Conservation (phyloP, 257 asterid species). For the Solanum peruvianum region DNA sequence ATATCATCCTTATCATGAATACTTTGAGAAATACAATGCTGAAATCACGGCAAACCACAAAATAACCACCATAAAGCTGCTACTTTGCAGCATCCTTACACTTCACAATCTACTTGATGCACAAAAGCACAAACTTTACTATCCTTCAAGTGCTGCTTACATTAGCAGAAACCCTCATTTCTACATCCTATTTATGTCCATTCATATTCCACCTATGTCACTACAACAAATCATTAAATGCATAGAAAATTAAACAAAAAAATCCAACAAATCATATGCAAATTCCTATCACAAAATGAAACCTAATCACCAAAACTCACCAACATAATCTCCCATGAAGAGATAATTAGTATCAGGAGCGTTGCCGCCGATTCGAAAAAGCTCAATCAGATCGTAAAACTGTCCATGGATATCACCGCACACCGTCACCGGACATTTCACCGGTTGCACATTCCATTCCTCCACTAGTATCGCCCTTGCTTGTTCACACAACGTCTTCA, state of each 20-base stretch:
- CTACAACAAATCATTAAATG: neutral
- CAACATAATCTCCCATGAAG: conserved; percentile 92
- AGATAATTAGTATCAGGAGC: conserved; percentile 88
- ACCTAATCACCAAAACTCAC: conserved; percentile 4
- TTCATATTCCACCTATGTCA: neutral
- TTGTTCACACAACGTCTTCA: conserved; percentile 68
- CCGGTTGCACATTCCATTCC: conserved; percentile 95
- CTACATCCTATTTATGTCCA: neutral
- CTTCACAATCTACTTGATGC: neutral
- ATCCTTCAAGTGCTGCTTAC: neutral
- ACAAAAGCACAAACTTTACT: neutral
- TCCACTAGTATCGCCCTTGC: conserved; percentile 79
- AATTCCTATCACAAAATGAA: neutral
- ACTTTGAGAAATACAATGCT: neutral
- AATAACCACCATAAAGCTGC: neutral
- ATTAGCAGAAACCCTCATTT: neutral
- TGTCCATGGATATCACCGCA: conserved; percentile 94
- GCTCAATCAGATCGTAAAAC: conserved; percentile 86
- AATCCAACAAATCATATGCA: neutral
- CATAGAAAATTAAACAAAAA: neutral
- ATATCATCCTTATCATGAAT: neutral
- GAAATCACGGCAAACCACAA: neutral
- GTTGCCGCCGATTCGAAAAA: conserved; percentile 76
- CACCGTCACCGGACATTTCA: conserved; percentile 87
- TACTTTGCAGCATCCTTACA: neutral